Evolutionary conservation across 345 rosid genomes (phyloP).

Genomic region (Conringia planisiliqua): DNA sequence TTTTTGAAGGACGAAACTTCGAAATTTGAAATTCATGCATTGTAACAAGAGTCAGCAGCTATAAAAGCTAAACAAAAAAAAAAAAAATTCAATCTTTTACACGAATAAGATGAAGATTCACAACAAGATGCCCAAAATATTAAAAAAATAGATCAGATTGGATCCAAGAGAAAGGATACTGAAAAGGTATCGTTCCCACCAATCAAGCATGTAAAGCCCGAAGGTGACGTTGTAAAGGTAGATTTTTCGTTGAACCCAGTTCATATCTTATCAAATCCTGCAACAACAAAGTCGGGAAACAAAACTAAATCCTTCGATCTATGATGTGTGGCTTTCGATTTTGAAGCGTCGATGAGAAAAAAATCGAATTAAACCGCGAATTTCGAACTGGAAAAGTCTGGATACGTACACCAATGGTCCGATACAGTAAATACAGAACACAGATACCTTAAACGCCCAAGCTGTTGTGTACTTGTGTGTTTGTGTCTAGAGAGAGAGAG

Average conservation of each 20-base stretch:
- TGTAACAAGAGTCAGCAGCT: neutral
- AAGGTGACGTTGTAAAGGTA: slow-evolving; percentile 94
- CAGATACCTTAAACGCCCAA: neutral
- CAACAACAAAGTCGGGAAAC: neutral
- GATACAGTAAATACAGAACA: neutral
- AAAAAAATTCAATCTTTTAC: neutral
- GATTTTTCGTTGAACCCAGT: slow-evolving; percentile 95
- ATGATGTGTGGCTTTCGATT: neutral
- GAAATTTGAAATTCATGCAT: too few species aligned
- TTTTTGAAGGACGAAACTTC: neutral
- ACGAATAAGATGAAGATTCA: neutral
- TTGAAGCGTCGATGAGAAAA: neutral
- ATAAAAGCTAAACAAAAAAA: neutral
- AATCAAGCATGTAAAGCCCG: slow-evolving; percentile 97
- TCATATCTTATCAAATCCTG: slow-evolving; percentile 47
- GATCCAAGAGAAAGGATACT: slow-evolving; percentile 64
- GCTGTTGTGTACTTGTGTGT: neutral
- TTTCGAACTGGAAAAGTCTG: neutral
- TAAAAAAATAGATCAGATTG: neutral
- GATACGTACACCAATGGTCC: neutral
- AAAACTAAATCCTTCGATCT: neutral
- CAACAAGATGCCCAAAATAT: neutral
- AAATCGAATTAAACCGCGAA: neutral
- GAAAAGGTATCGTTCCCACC: slow-evolving; percentile 99
- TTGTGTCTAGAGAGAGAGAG: neutral